These are phyloP conservation scores for Suhomyces wounanorum DNA, from an alignment of 1,139 yeast genomes.

Conservation along the genomic window DNA sequence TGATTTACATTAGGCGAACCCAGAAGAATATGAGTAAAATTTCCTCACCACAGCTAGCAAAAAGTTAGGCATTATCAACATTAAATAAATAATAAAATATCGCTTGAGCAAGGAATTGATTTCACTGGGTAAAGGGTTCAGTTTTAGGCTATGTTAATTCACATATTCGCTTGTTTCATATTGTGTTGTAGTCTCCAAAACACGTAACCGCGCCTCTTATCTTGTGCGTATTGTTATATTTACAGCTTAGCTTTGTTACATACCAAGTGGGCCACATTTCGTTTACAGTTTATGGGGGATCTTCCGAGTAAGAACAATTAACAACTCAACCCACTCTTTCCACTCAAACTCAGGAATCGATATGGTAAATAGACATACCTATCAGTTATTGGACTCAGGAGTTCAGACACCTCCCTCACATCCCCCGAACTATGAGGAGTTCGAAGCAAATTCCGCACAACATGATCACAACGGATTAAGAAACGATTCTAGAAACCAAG, in stretches of 20 bases:
- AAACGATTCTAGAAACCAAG: background rate
- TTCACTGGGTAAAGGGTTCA: no score
- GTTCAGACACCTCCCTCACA: slow-evolving; percentile 19
- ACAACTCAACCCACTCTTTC: slow-evolving; percentile 2
- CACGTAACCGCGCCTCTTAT: slow-evolving; percentile 8
- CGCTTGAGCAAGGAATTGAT: no score
- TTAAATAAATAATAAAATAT: no score
- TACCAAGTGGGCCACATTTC: background rate
- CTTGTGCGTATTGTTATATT: background rate
- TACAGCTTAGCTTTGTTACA: slow-evolving; percentile 1
- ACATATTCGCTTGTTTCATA: background rate
- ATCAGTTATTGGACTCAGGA: slow-evolving; percentile 4
- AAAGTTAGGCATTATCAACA: no score
- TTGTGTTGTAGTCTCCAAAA: background rate
- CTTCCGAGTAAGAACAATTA: background rate
- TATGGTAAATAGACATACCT: slow-evolving; percentile 5
- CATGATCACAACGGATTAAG: background rate
- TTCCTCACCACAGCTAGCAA: no score
- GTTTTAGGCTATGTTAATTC: no score
- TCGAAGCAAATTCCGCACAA: slow-evolving; percentile 11
- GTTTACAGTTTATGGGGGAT: slow-evolving; percentile 2
- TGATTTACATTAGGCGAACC: no score
- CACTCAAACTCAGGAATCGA: background rate
- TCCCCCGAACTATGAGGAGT: slow-evolving; percentile 38
- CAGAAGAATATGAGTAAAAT: no score